Conservation (phyloP, 305 asterid genomes). For the Fraxinus floribunda region DNA sequence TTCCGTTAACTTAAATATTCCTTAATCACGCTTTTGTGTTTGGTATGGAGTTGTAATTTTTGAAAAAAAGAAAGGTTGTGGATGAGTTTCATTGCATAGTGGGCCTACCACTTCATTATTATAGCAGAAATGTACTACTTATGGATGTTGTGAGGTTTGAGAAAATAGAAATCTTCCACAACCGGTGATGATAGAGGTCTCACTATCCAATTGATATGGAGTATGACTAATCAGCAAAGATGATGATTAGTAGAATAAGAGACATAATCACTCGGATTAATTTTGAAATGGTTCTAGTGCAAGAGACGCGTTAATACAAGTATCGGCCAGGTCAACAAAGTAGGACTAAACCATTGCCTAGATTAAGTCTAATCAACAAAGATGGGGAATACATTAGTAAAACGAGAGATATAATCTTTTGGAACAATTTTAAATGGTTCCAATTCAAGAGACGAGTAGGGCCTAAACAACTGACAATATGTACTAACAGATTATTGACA, state of each 20-base stretch:
- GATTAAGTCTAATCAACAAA: no score
- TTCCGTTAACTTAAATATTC: neutral
- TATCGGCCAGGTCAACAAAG: no score
- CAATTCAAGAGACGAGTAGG: neutral
- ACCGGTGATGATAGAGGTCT: no score
- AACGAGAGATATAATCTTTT: no score
- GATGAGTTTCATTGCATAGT: neutral
- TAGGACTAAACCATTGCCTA: no score
- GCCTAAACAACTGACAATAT: neutral
- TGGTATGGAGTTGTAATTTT: neutral
- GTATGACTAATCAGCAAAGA: neutral
- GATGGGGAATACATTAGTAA: neutral
- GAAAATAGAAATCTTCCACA: neutral
- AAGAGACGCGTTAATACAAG: neutral
- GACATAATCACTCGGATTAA: no score
- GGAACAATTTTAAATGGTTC: neutral
- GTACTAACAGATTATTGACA: neutral
- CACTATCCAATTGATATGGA: no score
- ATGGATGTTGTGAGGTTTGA: neutral
- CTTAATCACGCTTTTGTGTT: neutral
- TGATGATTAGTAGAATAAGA: neutral
- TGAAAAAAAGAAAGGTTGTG: neutral
- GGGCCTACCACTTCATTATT: neutral
- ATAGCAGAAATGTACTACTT: neutral
- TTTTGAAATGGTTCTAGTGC: neutral